Evolutionary conservation across 2,329 filamentous ascomycete genomes (phyloP).

Genomic region (Hypoxylon sp.): DNA sequence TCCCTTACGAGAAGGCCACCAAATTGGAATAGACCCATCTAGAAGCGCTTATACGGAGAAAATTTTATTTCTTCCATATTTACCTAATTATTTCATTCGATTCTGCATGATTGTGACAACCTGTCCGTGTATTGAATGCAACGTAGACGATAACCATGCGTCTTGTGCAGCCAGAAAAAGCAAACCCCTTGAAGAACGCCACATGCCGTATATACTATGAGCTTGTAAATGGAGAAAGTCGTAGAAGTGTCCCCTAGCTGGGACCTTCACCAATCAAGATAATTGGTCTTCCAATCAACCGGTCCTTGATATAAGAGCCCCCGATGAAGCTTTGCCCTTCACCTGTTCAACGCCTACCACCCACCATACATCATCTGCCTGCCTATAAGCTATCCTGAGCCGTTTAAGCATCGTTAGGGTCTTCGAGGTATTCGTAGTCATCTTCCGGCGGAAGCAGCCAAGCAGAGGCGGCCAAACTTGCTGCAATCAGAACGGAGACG

Average conservation of each 20-base stretch:
- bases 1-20: constrained; percentile 23
- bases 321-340: background rate
- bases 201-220: constrained; percentile 39
- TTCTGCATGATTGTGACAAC: constrained; percentile 23
- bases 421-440: constrained; percentile 81
- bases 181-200: constrained; percentile 37
- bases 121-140: constrained; percentile 29
- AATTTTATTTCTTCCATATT: constrained; percentile 23
- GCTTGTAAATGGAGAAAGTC: constrained; percentile 15
- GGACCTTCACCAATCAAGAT: constrained; percentile 20
- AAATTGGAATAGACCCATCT: constrained; percentile 24
- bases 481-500: constrained; percentile 67
- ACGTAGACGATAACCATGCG: constrained; percentile 35
- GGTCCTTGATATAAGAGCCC: background rate
- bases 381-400: constrained; percentile 4
- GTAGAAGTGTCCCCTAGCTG: constrained; percentile 18
- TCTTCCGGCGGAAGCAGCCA: constrained; percentile 82
- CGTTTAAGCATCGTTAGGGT: constrained; percentile 66
- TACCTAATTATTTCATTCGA: constrained; percentile 22
- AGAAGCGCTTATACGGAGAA: constrained; percentile 21
- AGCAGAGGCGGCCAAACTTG: constrained; percentile 75
- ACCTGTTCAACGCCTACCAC: background rate
- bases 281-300: constrained; percentile 8
- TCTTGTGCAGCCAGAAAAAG: constrained; percentile 39
- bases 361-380: background rate